Base-by-base conservation (phyloP, 1,139 yeast species). In the Geotrichum macrosporum region DNA sequence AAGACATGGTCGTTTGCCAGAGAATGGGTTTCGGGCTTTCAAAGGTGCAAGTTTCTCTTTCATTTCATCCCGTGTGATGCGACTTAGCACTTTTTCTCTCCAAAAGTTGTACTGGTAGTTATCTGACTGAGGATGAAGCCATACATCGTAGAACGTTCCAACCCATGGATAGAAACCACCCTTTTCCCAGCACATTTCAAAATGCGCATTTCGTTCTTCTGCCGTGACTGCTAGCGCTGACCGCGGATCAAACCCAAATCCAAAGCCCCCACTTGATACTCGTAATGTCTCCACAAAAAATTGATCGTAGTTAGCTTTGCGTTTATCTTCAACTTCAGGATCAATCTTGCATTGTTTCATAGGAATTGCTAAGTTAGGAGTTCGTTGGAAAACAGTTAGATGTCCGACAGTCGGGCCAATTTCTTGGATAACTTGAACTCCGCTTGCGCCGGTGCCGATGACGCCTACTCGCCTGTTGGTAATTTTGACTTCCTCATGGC, bases 381-480 rank as follows among this genome's bases (percentile, higher is more conserved):
- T 58, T 43, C 64, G 52, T 44, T 60, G 64, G 49, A 53, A 59
- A 15, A 60, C 65, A 16, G 46, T 44, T 18, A 61, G 50, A 27
- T 50, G 47, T 27, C 54, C 37, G 13, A 50, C 52, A 30, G 29
- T 34, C 15, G 52, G 47, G 12, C 48, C 50, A n/a, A 41, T 35
- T 20, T 41, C 53, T 26, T 50, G 53, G 24, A 50, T 47, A 36
- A 72, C 63, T 55, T 73, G 76, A 35, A 68, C 69, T 5, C 74
- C 77, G 15, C 74, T 68, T 46, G 76, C 71, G 9, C 77, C 77
- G 52, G 72, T 72, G 20, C 77, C 77, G 39, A 73, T 59, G 16
- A 72, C 68, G 13, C 67, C 65, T 9, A 73, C 70, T 5, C 63
- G 59, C 50, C 71, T 72, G 35, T 59, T 67, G 47, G 64, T 61